Conservation (phyloP, 1,139 yeast species). For the Saccharomycopsis crataegensis region DNA sequence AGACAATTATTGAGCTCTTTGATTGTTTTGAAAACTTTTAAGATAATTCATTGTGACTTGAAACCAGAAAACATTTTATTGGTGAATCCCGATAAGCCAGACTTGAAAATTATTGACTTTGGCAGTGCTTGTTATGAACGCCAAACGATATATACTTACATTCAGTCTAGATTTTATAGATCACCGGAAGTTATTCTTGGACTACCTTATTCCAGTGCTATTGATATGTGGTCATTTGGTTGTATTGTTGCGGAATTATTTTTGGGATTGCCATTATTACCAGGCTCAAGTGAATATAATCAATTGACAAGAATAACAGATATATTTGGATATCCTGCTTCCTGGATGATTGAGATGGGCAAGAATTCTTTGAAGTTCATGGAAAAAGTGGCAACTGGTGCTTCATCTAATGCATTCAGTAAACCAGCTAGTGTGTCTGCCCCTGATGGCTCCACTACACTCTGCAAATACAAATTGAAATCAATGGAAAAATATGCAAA, state of each 20-base stretch:
- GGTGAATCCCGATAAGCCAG: constrained; percentile 77
- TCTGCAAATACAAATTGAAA: constrained; percentile 33
- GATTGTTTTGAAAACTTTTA: constrained; percentile 71
- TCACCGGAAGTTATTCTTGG: constrained; percentile 95
- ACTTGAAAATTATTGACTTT: constrained; percentile 88
- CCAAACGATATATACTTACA: constrained; percentile 85
- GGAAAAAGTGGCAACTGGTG: constrained; percentile 33
- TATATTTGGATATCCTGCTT: constrained; percentile 81
- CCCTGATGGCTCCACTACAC: constrained; percentile 27
- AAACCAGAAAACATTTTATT: constrained; percentile 92
- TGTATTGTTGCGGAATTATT: constrained; percentile 93
- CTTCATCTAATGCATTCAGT: constrained; percentile 6
- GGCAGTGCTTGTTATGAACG: constrained; percentile 94
- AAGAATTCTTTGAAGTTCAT: constrained; percentile 71
- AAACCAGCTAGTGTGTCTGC: not conserved
- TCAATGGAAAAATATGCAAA: constrained; percentile 51
- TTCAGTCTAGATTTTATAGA: constrained; percentile 91
- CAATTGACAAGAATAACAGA: constrained; percentile 78
- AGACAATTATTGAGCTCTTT: constrained; percentile 77
- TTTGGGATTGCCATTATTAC: constrained; percentile 88
- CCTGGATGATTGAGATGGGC: constrained; percentile 97
- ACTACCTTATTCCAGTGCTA: constrained; percentile 81
- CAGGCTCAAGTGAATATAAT: constrained; percentile 91
- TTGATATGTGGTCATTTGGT: constrained; percentile 98
- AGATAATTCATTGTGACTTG: constrained; percentile 89